Percentiles rank a stretch among this genome's conserved stretches.
Conservation (phyloP, 768 basidiomycete species). For the Clitopilus passeckerianus region DNA sequence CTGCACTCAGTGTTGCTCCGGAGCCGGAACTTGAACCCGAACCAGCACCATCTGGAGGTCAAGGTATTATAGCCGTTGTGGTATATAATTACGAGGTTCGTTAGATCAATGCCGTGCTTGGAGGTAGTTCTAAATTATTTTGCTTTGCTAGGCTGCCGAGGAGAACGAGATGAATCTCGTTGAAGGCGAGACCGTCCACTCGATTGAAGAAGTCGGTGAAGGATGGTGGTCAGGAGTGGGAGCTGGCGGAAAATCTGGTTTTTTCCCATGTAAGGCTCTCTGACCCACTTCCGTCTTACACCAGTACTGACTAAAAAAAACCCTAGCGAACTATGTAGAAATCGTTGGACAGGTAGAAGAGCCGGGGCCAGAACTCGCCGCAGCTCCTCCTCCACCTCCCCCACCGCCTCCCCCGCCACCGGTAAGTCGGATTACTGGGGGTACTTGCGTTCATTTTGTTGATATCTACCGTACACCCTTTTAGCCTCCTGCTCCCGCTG, state of each 20-base stretch:
- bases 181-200: constrained; percentile 79
- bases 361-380: constrained; percentile 34
- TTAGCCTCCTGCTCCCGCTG: constrained; percentile 33
- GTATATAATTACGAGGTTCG: constrained; percentile 75
- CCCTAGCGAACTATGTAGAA: constrained; percentile 82
- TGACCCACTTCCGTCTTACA: background rate
- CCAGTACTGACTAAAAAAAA: background rate
- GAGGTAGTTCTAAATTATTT: background rate
- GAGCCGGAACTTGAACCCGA: constrained; percentile 30
- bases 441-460: background rate
- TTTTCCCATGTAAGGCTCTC: constrained; percentile 71
- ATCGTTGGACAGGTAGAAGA: constrained; percentile 47
- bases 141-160: constrained; percentile 56
- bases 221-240: constrained; percentile 91
- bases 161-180: constrained; percentile 80
- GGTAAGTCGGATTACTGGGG: constrained; percentile 23
- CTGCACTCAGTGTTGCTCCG: constrained; percentile 25
- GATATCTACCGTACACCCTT: constrained; percentile 7
- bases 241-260: constrained; percentile 64
- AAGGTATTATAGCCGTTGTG: constrained; percentile 69
- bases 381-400: constrained; percentile 52
- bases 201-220: constrained; percentile 81
- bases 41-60: constrained; percentile 14
- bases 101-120: background rate
- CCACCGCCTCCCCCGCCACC: constrained; percentile 46